Base-by-base conservation (phyloP, 202 grass and related monocot species). In the Alloteropsis angusta region DNA sequence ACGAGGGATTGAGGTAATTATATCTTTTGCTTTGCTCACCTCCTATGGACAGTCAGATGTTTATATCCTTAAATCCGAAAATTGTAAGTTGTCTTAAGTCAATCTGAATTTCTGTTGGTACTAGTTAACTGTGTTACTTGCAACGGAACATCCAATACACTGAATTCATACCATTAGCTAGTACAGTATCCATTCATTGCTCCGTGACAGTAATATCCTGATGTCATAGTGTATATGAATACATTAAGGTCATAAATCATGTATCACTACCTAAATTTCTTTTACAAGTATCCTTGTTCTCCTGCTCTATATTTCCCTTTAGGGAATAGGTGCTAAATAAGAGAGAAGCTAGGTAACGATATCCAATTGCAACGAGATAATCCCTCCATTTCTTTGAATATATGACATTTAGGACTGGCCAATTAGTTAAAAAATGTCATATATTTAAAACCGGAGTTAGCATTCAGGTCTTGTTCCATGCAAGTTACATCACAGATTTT, bases 1-100 rank as follows among this genome's bases (percentile, higher is more conserved):
- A 46, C 88, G 82, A 75, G 84, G 74, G 74, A 84, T 96, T 43
- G 96, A 99, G 96, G 96, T 91, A 30, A 86, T 68, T 75, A 43
- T 66, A 36, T 5, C 72, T 43, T 85, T 67, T 72, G 6, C 45
- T 81, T 28, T 67, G 18, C 45, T 41, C 46, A 41, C 58, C 39
- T 71, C 9, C 59, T 45, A 77, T 50, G 43, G 44, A 35, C 50
- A 55, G 41, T 44, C 22, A 85, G 19, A 74, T 80, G 10, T 80
- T 66, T 73, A 13, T 58, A 16, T 32, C 23, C 48, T 65, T 16
- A 19, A 57, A 67, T 64, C 23, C 32, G 46, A 39, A 37, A 70
- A 70, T 3, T 42, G 10, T 82, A 21, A 35, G 19, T 4, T 86
- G 39, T 19, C 14, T 26, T 44, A 30, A 54, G 15, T 46, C 3